Evolutionary conservation across 208 protist genomes (phyloP), one percentile per base, ranked within the genome.

Genomic region (Endotrypanum monterogeii): DNA sequence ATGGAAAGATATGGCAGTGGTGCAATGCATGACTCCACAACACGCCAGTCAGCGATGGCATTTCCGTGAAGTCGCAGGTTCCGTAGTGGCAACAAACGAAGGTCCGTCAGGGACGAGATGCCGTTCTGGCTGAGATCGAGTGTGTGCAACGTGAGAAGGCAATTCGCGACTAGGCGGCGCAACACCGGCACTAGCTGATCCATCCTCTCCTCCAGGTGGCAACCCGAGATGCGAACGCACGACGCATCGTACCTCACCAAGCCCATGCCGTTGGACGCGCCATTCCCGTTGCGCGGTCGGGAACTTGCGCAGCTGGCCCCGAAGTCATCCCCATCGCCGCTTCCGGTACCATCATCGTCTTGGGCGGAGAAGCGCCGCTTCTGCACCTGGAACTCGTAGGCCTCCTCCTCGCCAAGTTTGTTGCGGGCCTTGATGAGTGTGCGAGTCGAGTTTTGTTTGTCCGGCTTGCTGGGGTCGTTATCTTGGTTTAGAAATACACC

Each of bases 381-480:
- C 14, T 79, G 55, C 39, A 71, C 79, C 23, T 88, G 82, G 79
- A 96, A 93, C 80, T 96, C 92, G 78, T 96, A 96, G 30, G 90
- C 92, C 80, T 96, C 88, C 82, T 96, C 92, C 65, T 96, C 92
- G 16, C 92, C 92, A 16, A 80, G 60, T 79, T 95, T 94, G 78
- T 96, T 96, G 60, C 87, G 85, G 16, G 92, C 92, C 78, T 94
- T 94, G 76, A 96, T 90, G 57, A 96, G 80, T 48, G 86, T 87
- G 28, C 89, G 88, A 30, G 65, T 74, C 4, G 76, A 69, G 39
- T 58, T 74, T 32, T 71, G 37, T 23, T 30, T 7, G 0, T 44
- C 28, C 1, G 63, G 23, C 50, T 83, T 77, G 28, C 77, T 74
- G 16, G 88, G 86, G 71, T 96, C 92, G 77, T 86, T 96, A 32